Evolutionary conservation across 257 asterid species (phyloP), one percentile per base, ranked within the genome.

Genomic region (Solanum tarijense): DNA sequence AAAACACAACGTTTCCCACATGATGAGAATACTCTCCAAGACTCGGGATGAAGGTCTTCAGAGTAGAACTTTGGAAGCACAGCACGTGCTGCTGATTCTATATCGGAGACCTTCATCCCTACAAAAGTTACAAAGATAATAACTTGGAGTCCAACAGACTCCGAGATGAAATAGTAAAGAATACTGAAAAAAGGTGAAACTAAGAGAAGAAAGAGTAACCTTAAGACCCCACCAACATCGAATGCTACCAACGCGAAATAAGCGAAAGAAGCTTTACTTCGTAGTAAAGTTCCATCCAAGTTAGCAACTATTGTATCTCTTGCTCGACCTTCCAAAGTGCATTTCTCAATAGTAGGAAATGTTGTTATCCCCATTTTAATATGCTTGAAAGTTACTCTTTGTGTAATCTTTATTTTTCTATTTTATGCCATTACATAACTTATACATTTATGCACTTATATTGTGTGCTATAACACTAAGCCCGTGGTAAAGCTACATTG

Each of bases 41-140:
- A 89, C 27, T 89, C 90, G 0, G 90, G 91, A 48, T 91, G 90
- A 88, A 91, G 14, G 73, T 91, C 93, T 3, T 85, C 88, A 0
- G 89, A 89, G 68, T 91, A 89, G 43, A 88, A 88, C 71, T 88
- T 91, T 0, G 91, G 90, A 86, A 91, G 14, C 21, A 89, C 93
- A 2, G 89, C 89, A 6, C 39, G 71, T 1, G 90, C 90, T 3
- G 90, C 93, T 2, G 91, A 91, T 36, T 91, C 86, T 16, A 91
- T 91, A 8, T 86, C 87, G 2, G 88, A 55, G 6, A 88, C 89
- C 39, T 38, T 88, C 20, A 86, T 87, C 6, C 91, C 89, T 0
- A 74, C 90, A 48, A 91, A 89, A 0, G 91, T 89, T 2, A 68
- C 86, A 62, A 91, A 91, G 5, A 90, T 62, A 27, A 91, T 46